These are phyloP conservation scores for Echinosophora koreensis DNA, from an alignment of 306 rosid genomes.

Conservation along the genomic window DNA sequence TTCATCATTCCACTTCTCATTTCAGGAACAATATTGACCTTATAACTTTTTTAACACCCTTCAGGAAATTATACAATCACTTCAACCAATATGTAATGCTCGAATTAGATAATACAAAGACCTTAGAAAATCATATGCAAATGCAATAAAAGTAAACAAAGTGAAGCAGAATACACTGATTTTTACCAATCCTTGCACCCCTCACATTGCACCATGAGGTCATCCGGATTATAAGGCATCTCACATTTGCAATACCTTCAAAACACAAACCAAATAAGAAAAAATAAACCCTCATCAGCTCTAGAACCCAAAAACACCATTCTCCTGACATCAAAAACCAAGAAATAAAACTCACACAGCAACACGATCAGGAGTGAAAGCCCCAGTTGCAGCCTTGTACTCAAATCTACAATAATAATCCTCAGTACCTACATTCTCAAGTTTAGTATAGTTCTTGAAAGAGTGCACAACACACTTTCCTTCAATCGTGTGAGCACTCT, in stretches of 20 bases:
- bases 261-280: constrained; percentile 41
- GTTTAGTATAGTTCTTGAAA: constrained; percentile 86
- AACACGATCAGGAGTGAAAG: constrained; percentile 78
- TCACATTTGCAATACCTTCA: constrained; percentile 87
- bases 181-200: constrained; percentile 85
- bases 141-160: neutral
- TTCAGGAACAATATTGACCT: constrained; percentile 4
- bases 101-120: neutral
- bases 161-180: constrained; percentile 41
- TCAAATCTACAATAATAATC: constrained; percentile 84
- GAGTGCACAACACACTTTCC: constrained; percentile 81
- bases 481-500: constrained; percentile 89
- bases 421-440: constrained; percentile 80
- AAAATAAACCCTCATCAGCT: neutral
- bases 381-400: constrained; percentile 83
- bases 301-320: constrained; percentile 21
- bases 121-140: neutral
- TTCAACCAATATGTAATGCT: constrained; percentile 3
- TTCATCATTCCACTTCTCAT: neutral
- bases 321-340: neutral
- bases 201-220: constrained; percentile 89
- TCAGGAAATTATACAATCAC: neutral
- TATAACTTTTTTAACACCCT: neutral
- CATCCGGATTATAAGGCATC: constrained; percentile 91
- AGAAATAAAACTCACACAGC: constrained; percentile 67